Evolutionary conservation across 1,139 yeast species (phyloP).

Genomic region (Taiozyma sp.): DNA sequence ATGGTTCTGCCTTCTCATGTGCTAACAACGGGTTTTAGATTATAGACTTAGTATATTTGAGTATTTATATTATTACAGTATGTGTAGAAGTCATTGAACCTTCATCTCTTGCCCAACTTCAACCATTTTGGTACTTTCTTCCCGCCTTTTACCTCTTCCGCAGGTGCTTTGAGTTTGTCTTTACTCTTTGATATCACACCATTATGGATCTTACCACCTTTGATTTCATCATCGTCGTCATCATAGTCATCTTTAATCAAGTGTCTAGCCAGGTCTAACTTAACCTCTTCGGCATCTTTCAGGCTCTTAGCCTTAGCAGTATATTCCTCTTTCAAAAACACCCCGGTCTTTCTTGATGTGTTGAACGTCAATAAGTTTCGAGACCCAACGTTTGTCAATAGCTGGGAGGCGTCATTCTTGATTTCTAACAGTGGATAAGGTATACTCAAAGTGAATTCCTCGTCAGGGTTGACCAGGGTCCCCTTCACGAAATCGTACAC

Average conservation of each 20-base stretch:
- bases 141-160: constrained; percentile 4
- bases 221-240: constrained; percentile 5
- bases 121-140: constrained; percentile 33
- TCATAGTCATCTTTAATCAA: constrained; percentile 23
- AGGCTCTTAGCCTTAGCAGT: constrained; percentile 30
- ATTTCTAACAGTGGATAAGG: constrained; percentile 38
- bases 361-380: constrained; percentile 31
- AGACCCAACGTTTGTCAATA: constrained; percentile 24
- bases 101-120: constrained; percentile 29
- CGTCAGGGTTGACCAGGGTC: constrained; percentile 20
- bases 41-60: neutral
- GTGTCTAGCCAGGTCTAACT: constrained; percentile 32
- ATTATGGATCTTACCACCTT: constrained; percentile 9
- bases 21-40: constrained; percentile 35
- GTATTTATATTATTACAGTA: neutral
- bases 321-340: constrained; percentile 28
- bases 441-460: constrained; percentile 34
- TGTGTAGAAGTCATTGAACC: no score
- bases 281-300: constrained; percentile 33
- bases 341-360: constrained; percentile 12
- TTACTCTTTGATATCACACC: constrained; percentile 17
- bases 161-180: neutral
- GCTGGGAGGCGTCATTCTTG: constrained; percentile 14
- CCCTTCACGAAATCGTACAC: constrained; percentile 37
- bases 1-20: constrained; percentile 48